Evolutionary conservation across 1,284 basidiomycete genomes (phyloP), one percentile per base, ranked within the genome.

Genomic region (Apiotrichum laibachii): DNA sequence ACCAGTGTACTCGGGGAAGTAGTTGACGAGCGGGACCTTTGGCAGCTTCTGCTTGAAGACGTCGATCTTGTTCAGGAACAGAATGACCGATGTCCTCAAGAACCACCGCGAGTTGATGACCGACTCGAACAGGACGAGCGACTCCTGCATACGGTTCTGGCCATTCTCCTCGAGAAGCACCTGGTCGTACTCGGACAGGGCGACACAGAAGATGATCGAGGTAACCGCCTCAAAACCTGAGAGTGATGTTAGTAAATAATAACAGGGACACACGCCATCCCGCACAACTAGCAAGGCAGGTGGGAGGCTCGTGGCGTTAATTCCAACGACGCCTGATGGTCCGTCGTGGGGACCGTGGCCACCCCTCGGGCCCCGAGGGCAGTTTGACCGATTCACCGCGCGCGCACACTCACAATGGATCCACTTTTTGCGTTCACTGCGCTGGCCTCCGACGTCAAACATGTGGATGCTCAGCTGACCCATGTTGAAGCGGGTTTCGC

Each of bases 41-140:
- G 90, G 88, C 33, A 97, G 81, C 77, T 97, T 98, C 67, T 82
- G 84, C 82, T 93, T 94, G 83, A 97, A 97, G 3, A 96, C 87
- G 70, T 96, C 93, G 56, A 94, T 94, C 83, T 96, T 96, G 80
- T 95, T 97, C 56, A 96, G 76, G 81, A 95, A 94, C 18, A 97
- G 77, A 67, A 98, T 95, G 60, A 97, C 90, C 0, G 89, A 92
- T 16, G 92, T 94, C 51, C 91, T 84, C 33, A 92, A 79, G 82
- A 99, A 99, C 95, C 95, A 98, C 50, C 92, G 81, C n/a, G 92
- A 92, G 80, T 98, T 98, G 81, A 97, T 93, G 40, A 99, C 90
- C 2, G 87, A 89, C 77, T 98, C 93, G 69, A 99, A 99, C 12
- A 99, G 83, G 8, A 92, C 85, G 0, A 99, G 82, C 0, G 89